Evolutionary conservation across 768 basidiomycete species (phyloP).

Genomic region (Collybia sp.): DNA sequence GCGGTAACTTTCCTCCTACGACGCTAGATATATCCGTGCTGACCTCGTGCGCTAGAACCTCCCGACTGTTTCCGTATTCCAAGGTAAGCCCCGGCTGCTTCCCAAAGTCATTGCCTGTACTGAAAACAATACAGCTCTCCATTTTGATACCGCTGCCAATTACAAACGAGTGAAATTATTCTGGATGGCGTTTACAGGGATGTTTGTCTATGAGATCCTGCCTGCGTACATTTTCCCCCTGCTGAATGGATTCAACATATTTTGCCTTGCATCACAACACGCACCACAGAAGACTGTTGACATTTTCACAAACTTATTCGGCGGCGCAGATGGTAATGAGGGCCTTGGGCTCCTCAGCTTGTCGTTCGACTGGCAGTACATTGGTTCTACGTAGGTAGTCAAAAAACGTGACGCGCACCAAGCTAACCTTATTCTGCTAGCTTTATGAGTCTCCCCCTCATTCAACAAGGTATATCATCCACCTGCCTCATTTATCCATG

Average conservation of each 20-base stretch:
- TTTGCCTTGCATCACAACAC: slow-evolving; percentile 56
- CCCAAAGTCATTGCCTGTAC: too few species aligned
- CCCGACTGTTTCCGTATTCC: slow-evolving; percentile 56
- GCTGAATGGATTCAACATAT: slow-evolving; percentile 53
- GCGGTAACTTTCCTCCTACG: slow-evolving; percentile 18
- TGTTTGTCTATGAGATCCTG: slow-evolving; percentile 50
- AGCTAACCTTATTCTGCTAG: slow-evolving; percentile 13
- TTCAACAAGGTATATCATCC: slow-evolving; percentile 44
- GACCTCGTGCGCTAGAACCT: slow-evolving; percentile 31
- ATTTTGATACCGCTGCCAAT: slow-evolving; percentile 40
- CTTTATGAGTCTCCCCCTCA: slow-evolving; percentile 49
- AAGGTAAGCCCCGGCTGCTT: slow-evolving; percentile 28
- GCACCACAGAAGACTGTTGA: slow-evolving; percentile 36
- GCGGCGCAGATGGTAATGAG: slow-evolving; percentile 64
- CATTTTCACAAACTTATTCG: slow-evolving; percentile 60
- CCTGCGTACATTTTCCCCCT: slow-evolving; percentile 61
- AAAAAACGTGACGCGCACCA: not conserved
- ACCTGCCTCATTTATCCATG: not conserved
- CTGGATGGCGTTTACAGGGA: slow-evolving; percentile 44
- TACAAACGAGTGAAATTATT: slow-evolving; percentile 46
- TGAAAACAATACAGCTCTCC: slow-evolving; percentile 32
- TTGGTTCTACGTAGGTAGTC: slow-evolving; percentile 35
- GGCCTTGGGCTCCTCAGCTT: slow-evolving; percentile 57
- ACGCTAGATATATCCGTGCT: not conserved
- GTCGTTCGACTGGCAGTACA: slow-evolving; percentile 70